A percentile compares a stretch with the other conserved stretches of the same genome.
Conservation (phyloP, 306 rosid species). For the Quercus gilva region DNA sequence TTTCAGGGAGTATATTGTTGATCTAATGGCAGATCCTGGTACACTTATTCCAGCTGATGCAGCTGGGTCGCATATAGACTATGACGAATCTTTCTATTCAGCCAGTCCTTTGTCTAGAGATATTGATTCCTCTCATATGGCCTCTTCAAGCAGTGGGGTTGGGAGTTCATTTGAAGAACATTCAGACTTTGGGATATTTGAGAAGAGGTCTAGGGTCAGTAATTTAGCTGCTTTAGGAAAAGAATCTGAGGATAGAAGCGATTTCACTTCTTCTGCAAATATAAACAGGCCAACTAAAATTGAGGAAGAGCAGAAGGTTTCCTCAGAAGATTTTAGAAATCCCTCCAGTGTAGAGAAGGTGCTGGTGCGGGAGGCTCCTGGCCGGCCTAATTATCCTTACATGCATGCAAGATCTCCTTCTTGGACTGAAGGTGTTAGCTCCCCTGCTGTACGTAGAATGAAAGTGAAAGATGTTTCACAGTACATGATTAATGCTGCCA, state of each 20-base stretch:
- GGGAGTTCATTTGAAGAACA: conserved; percentile 75
- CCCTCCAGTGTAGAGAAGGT: conserved; percentile 45
- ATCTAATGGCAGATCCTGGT: conserved; percentile 98
- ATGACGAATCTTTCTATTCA: conserved; percentile 52
- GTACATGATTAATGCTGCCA: conserved; percentile 96
- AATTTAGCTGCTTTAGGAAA: conserved; percentile 39
- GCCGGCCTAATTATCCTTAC: conserved; percentile 52
- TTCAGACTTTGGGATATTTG: conserved; percentile 50
- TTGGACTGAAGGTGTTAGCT: conserved; percentile 94
- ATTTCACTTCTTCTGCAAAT: conserved; percentile 13
- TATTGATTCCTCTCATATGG: conserved; percentile 68
- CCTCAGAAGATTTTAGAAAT: conserved; percentile 30
- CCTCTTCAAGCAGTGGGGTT: conserved; percentile 78
- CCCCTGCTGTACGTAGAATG: conserved; percentile 72
- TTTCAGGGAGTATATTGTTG: conserved; percentile 98
- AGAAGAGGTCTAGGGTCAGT: conserved; percentile 41
- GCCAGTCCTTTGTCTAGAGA: conserved; percentile 77
- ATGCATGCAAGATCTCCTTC: conserved; percentile 84
- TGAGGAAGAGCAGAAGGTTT: conserved; percentile 41
- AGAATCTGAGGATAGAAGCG: conserved; percentile 46
- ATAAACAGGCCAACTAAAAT: conserved; percentile 21
- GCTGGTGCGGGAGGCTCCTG: conserved; percentile 36
- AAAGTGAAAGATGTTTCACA: conserved; percentile 89
- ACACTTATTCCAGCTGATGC: conserved; percentile 90
- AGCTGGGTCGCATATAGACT: conserved; percentile 61